Evolutionary conservation across 345 rosid genomes (phyloP).

Genomic region (Citrus glauca): DNA sequence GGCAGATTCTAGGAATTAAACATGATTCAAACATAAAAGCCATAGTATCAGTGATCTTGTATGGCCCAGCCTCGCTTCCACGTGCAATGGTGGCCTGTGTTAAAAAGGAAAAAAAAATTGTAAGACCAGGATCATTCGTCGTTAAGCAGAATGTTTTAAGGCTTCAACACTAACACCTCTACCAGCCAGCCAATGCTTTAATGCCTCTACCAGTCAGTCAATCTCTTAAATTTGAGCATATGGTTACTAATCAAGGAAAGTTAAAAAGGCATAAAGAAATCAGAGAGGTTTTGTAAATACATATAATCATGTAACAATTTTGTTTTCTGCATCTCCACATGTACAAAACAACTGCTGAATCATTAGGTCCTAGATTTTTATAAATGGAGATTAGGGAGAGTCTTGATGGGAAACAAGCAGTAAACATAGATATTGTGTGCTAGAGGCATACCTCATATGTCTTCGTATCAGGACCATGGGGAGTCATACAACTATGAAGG

Average conservation of each 20-base stretch:
- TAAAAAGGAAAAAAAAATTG: neutral
- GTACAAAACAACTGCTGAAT: too few relatives aligned
- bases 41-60: conserved; percentile 69
- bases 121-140: neutral
- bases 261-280: neutral
- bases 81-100: conserved; percentile 59
- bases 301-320: neutral
- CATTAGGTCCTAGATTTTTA: neutral
- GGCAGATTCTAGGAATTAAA: conserved; percentile 81
- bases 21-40: conserved; percentile 97
- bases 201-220: neutral
- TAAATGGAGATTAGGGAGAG: neutral
- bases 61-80: conserved; percentile 63
- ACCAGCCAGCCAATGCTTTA: neutral
- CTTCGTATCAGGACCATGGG: conserved; percentile 96
- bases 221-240: neutral
- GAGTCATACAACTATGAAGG: conserved; percentile 98
- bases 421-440: neutral
- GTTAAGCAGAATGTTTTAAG: neutral
- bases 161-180: neutral
- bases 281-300: too few relatives aligned
- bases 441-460: conserved; percentile 62
- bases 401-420: neutral
- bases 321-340: neutral
- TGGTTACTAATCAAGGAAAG: neutral